Evolutionary conservation across 2,329 filamentous ascomycete species (phyloP), one percentile per base, ranked within the genome.

Genomic region (Arthrobotrys pseudoclavata): DNA sequence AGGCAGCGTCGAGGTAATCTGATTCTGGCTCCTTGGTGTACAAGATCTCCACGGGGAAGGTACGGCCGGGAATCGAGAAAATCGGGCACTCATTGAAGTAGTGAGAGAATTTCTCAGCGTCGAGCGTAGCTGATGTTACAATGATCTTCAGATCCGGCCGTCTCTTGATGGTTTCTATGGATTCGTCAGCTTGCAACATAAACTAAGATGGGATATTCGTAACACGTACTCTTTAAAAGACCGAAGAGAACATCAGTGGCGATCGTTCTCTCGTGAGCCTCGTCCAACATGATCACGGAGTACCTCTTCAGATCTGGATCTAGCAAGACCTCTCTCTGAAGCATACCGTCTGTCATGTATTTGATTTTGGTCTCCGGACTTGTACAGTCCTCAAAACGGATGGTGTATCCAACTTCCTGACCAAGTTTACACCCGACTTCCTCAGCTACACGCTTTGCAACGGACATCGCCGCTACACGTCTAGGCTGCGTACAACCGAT

Each of bases 321-420:
- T 80, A 97, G 88, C 63, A 99, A 87, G 83, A 97, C 94, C 85
- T 99, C 96, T 86, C 96, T 89, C 85, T 97, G 91, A 83, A 99
- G 88, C 92, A 98, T 98, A 84, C 96, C 96, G 82, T 99, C 96
- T 15, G 96, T 99, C 95, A 99, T 97, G 85, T 99, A 99, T 86
- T 99, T 99, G 86, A 99, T 97, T 82, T 91, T 93, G 0, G 96
- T 99, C 18, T 91, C 88, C 1, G 93, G 90, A 79, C 91, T 92
- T 0, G 95, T 97, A 83, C 91, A 92, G 84, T 99, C 96, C 82
- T 99, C 96, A 83, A 99, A 99, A 83, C 96, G 93, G 82, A 99
- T 97, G 6, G 92, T 97, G 83, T 99, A 99, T 68, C 96, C 96
- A 79, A 99, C 95, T 83, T 97, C 94, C 69, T 94, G 90, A 37